Evolutionary conservation across 202 grass and related monocot species (phyloP).

Genomic region (Panicum hallii): DNA sequence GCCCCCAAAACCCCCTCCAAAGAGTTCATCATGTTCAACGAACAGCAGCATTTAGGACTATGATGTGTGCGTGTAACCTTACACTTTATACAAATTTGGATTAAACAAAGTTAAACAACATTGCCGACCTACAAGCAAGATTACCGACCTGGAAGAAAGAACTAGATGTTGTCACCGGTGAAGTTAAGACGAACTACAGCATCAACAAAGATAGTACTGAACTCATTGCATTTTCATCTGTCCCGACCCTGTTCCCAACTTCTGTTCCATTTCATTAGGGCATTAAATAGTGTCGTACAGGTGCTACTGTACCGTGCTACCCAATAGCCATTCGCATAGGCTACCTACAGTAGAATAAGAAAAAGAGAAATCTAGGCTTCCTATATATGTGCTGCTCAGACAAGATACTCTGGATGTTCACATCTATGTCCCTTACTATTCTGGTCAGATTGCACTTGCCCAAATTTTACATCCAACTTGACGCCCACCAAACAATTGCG

Average conservation of each 20-base stretch:
- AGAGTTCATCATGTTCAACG: slow-evolving; percentile 1
- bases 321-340: slow-evolving; percentile 25
- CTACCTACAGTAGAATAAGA: slow-evolving; percentile 47
- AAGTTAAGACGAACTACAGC: neutral
- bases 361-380: slow-evolving; percentile 57
- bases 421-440: slow-evolving; percentile 62
- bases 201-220: neutral
- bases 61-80: neutral
- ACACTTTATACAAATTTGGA: neutral
- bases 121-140: neutral
- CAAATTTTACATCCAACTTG: slow-evolving; percentile 36
- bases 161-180: neutral
- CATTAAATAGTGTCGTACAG: slow-evolving; percentile 42
- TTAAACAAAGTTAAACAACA: neutral
- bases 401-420: slow-evolving; percentile 52
- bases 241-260: neutral
- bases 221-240: neutral
- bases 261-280: slow-evolving; percentile 14
- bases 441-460: slow-evolving; percentile 50
- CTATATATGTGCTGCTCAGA: slow-evolving; percentile 51
- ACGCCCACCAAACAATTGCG: neutral
- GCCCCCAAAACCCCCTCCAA: too few species aligned
- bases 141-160: neutral
- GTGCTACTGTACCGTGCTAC: slow-evolving; percentile 24
- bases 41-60: neutral